Conservation (phyloP, 2,329 filamentous ascomycete genomes). For the Macrophomina phaseolina region DNA sequence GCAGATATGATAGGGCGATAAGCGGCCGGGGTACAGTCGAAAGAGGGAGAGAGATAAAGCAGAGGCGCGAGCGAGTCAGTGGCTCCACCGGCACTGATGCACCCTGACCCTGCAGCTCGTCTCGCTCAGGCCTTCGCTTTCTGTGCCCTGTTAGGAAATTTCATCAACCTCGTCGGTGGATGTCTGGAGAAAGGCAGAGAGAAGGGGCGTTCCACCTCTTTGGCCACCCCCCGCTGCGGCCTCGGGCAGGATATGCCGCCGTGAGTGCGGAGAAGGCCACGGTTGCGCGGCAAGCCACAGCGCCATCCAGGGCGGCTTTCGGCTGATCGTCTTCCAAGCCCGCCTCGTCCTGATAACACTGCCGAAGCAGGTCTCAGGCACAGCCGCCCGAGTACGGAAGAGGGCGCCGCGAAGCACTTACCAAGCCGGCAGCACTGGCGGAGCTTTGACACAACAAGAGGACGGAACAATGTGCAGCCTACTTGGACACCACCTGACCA, state of each 20-base stretch:
- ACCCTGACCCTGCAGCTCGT: conserved; percentile 2
- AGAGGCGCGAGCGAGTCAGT: conserved; percentile 14
- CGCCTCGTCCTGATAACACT: conserved; percentile 18
- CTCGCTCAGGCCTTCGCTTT: background rate
- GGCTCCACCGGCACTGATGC: conserved; percentile 12
- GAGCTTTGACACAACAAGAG: background rate
- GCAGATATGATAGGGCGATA: conserved; percentile 22
- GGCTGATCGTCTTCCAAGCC: conserved; percentile 18
- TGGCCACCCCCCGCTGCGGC: background rate
- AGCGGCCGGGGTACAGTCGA: conserved; percentile 14
- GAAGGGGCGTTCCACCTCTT: background rate
- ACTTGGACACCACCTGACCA: background rate
- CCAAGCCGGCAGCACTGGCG: background rate
- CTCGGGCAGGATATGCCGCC: background rate
- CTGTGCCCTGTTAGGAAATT: conserved; percentile 10
- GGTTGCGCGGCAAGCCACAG: background rate
- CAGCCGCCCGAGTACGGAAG: background rate
- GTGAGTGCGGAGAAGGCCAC: background rate
- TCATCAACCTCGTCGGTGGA: background rate
- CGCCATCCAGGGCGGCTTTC: background rate
- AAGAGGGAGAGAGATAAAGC: conserved; percentile 10
- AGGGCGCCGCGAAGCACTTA: background rate
- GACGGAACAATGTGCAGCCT: background rate
- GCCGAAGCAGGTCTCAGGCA: background rate
- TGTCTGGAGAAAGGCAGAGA: background rate